Percentiles rank a stretch among this genome's conserved stretches.
Conservation (phyloP, 164 flowering plant genomes). For the Taxillus chinensis region DNA sequence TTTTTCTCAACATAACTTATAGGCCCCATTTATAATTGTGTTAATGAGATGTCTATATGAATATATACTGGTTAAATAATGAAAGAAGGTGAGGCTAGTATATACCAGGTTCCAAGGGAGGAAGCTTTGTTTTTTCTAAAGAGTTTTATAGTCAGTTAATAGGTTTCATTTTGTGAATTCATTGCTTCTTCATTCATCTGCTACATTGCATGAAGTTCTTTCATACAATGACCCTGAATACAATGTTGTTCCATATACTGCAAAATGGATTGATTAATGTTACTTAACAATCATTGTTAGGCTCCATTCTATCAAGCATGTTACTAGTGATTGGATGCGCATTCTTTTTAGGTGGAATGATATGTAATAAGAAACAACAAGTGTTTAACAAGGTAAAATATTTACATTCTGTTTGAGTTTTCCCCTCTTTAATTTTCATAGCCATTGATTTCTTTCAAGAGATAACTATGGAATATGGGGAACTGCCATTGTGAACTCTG, state of each 20-base stretch:
- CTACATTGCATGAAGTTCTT: too few species aligned
- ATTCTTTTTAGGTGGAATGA: slow-evolving; percentile 56
- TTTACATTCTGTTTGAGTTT: background rate
- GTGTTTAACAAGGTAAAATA: slow-evolving; percentile 59
- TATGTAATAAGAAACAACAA: slow-evolving; percentile 35
- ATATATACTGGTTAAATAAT: too few species aligned
- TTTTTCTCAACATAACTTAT: too few species aligned
- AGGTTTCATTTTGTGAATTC: too few species aligned
- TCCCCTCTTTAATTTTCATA: background rate
- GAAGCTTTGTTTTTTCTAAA: too few species aligned
- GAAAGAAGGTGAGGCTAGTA: too few species aligned
- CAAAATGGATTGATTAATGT: slow-evolving; percentile 51
- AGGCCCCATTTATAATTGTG: too few species aligned
- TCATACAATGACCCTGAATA: too few species aligned
- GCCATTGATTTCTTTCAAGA: slow-evolving; percentile 1
- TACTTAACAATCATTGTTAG: slow-evolving; percentile 57
- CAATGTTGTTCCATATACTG: slow-evolving; percentile 23
- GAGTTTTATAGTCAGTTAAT: too few species aligned
- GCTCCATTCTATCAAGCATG: slow-evolving; percentile 68
- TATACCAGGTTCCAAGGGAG: too few species aligned
- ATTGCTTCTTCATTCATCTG: too few species aligned
- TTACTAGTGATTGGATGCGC: slow-evolving; percentile 68
- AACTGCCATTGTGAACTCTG: slow-evolving; percentile 54
- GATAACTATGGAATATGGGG: slow-evolving; percentile 27
- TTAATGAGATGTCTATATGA: too few species aligned